Evolutionary conservation across 108 stramenopile genomes (phyloP), one percentile per base, ranked within the genome.

Genomic region (Stephanodiscus minutulus): DNA sequence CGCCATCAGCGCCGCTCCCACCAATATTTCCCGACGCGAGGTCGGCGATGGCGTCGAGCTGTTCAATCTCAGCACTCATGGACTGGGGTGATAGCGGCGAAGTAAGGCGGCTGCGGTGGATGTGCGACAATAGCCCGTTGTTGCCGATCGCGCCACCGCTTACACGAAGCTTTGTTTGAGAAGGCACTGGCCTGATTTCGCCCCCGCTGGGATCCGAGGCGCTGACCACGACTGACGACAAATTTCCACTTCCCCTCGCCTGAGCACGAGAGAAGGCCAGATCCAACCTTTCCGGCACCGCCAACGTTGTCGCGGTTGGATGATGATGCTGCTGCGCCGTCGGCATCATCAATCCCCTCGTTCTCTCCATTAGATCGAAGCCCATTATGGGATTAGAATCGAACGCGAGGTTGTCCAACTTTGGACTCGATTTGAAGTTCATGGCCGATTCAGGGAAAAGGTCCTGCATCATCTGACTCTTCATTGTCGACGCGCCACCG

Each of bases 21-120:
- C 28, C 35, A 37, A 17, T 58, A 13, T 12, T 58, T 18, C 29
- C 11, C 17, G 55, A 56, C 12, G 31, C 49, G 4, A 61, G 31
- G 48, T 63, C 56, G 49, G 73, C 75, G 49, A 78, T 73, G 15
- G 82, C 82, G 56, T 82, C 82, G 7, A 83, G 72, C 43, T 79
- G 76, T 53, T 79, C 66, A 36, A 83, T 72, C 50, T 83, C 82
- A 0, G 68, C 83, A 39, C 58, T 75, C 56, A 78, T 70, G 5
- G 72, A 58, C 49, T 60, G 68, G 9, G 67, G 71, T 24, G 60
- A 59, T 39, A 62, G 31, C 58, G 69, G 66, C 35, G 82, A 24
- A 67, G 64, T 53, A 81, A 21, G 12, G 70, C 83, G 41, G 44
- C 72, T 44, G 77, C 72, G 50, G 80, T 81, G 64, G 74, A 41